These are phyloP conservation scores for Sporothrix curviconia DNA, from an alignment of 2,329 filamentous ascomycete genomes.

Conservation along the genomic window DNA sequence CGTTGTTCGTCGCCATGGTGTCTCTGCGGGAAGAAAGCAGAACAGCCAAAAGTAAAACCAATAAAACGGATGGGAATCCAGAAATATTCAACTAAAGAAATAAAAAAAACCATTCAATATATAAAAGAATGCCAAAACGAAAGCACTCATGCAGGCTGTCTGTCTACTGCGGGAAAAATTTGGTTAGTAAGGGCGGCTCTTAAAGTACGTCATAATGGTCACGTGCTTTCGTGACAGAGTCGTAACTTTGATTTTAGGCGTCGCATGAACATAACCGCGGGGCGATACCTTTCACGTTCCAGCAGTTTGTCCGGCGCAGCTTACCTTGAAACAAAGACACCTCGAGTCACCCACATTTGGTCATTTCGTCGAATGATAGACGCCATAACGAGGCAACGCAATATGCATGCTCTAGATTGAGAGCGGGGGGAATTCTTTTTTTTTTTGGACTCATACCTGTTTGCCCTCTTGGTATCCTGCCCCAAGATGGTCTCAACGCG, in stretches of 20 bases:
- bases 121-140: not conserved
- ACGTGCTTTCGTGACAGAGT: conserved; percentile 21
- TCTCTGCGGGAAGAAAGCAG: not conserved
- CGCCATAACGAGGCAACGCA: not conserved
- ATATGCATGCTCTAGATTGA: not conserved
- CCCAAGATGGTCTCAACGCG: conserved; percentile 12
- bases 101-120: not conserved
- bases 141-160: not conserved
- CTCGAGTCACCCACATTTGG: too few species aligned
- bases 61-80: not conserved
- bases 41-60: not conserved
- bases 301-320: not conserved
- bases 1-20: conserved; percentile 1
- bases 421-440: not conserved
- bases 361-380: not conserved
- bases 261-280: conserved; percentile 4
- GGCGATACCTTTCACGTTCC: conserved; percentile 5
- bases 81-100: not conserved
- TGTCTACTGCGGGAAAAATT: not conserved
- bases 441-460: not conserved
- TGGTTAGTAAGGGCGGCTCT: not conserved
- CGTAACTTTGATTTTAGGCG: conserved; percentile 9
- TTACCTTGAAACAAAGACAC: too few species aligned
- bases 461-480: not conserved
- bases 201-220: conserved; percentile 6